Evolutionary conservation across 257 asterid genomes (phyloP).

Genomic region (Capsicum pubescens): DNA sequence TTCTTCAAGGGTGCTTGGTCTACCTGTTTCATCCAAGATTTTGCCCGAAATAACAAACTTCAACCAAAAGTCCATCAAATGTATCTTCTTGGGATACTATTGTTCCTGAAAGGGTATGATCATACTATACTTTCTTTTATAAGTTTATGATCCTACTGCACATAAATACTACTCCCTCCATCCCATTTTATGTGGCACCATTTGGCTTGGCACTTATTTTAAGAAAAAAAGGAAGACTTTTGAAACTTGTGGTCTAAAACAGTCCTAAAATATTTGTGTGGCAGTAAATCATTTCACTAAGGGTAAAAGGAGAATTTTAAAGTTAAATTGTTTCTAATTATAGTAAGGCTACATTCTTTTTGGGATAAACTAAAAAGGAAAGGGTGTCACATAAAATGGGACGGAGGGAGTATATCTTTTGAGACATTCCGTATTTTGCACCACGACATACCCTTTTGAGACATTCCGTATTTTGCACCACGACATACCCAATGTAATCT

Average conservation of each 20-base stretch:
- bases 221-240: too few species aligned
- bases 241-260: too few species aligned
- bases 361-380: too few species aligned
- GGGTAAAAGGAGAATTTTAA: too few species aligned
- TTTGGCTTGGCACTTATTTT: too few species aligned
- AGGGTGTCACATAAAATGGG: too few species aligned
- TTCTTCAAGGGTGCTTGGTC: not conserved
- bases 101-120: not conserved
- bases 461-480: too few species aligned
- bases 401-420: not conserved
- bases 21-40: not conserved
- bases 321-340: too few species aligned
- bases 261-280: too few species aligned
- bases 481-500: not conserved
- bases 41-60: not conserved
- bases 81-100: not conserved
- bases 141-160: not conserved
- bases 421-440: not conserved
- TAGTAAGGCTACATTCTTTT: too few species aligned
- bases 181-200: too few species aligned
- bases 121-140: not conserved
- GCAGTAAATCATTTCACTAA: too few species aligned
- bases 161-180: not conserved
- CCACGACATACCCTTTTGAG: not conserved
- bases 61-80: not conserved